A percentile compares a stretch with the other conserved stretches of the same genome.
These are phyloP conservation scores for Trichomonas tenax DNA, from an alignment of 208 protist genomes.

Conservation along the genomic window DNA sequence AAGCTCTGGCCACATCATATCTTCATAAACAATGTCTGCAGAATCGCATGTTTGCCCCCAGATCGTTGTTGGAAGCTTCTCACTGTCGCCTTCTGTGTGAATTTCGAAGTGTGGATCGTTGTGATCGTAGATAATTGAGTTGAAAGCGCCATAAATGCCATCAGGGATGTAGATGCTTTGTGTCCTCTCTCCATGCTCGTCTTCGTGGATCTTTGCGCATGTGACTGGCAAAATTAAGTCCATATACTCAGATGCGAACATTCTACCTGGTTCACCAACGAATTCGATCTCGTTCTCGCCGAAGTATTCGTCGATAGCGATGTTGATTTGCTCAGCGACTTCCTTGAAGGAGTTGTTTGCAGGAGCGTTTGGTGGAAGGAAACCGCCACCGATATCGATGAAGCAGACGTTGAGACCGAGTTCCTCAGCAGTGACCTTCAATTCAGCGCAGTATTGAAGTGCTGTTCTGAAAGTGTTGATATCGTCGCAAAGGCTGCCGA, in stretches of 20 bases:
- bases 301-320: neutral
- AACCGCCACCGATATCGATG: neutral
- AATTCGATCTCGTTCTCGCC: neutral
- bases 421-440: neutral
- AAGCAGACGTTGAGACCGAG: neutral
- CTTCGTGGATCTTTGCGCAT: neutral
- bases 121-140: neutral
- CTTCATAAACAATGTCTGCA: neutral
- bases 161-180: neutral
- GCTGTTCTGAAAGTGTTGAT: neutral
- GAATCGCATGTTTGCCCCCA: conserved; percentile 7
- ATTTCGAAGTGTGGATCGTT: neutral
- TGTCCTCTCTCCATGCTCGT: neutral
- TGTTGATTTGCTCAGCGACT: neutral
- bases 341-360: neutral
- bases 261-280: neutral
- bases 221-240: neutral
- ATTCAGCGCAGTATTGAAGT: neutral
- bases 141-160: neutral
- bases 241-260: neutral
- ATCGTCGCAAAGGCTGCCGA: neutral
- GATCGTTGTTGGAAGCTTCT: neutral
- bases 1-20: neutral
- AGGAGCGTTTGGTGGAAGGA: neutral
- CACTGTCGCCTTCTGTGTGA: neutral